Evolutionary conservation across 768 basidiomycete species (phyloP).

Genomic region (Obba rivulosa): DNA sequence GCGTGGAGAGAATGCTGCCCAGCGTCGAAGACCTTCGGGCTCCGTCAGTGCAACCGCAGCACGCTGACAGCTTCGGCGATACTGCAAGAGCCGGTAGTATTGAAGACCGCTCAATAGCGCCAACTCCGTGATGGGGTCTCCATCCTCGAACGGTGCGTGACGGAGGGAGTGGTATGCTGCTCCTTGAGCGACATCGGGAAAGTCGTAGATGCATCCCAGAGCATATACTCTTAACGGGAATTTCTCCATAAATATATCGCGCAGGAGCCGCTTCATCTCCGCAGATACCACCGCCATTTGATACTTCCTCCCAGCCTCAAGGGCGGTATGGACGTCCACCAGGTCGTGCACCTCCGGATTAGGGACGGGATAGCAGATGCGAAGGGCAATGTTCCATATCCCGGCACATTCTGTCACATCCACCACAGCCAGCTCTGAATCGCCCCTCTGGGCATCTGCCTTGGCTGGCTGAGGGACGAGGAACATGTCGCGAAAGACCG

Average conservation of each 20-base stretch:
- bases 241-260: background rate
- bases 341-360: constrained; percentile 18
- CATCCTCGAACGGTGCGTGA: background rate
- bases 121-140: background rate
- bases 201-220: background rate
- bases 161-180: background rate
- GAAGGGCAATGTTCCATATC: background rate
- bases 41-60: background rate
- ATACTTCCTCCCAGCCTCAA: constrained; percentile 57
- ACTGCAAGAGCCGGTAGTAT: background rate
- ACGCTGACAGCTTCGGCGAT: background rate
- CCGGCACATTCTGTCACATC: background rate
- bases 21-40: no score
- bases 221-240: background rate
- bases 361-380: constrained; percentile 2
- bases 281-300: constrained; percentile 25
- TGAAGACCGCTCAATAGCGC: background rate
- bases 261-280: background rate
- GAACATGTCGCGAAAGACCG: constrained; percentile 23
- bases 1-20: no score
- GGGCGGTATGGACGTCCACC: constrained; percentile 44
- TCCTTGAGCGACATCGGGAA: background rate
- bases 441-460: background rate
- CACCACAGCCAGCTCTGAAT: background rate
- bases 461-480: background rate